A percentile compares a stretch with the other conserved stretches of the same genome.
Conservation (phyloP, 2,329 filamentous ascomycete genomes). For the Colletotrichum graminicola region DNA sequence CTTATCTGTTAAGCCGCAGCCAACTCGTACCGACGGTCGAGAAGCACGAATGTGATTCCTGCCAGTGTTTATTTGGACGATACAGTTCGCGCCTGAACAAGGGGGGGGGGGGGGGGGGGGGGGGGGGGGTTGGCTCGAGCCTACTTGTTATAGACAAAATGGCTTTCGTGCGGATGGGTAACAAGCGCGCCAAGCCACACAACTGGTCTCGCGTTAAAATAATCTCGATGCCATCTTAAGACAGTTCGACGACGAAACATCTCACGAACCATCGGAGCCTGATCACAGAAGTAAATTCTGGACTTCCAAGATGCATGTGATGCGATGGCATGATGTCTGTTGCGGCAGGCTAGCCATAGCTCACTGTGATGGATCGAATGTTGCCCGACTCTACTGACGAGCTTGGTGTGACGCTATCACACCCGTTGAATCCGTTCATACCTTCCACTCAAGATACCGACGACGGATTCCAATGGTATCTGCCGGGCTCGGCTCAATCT, state of each 20-base stretch:
- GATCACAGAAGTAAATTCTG: not conserved
- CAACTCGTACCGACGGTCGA: not conserved
- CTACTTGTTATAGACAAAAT: not conserved
- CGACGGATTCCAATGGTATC: no score
- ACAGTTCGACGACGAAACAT: not conserved
- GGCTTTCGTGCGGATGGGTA: not conserved
- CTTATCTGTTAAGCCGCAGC: not conserved
- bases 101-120: no score
- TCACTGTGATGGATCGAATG: not conserved
- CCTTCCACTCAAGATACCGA: not conserved
- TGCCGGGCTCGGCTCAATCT: not conserved
- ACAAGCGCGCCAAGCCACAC: not conserved
- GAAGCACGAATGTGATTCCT: not conserved
- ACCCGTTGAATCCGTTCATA: not conserved
- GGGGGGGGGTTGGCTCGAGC: not conserved
- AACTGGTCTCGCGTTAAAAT: not conserved
- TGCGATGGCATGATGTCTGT: not conserved
- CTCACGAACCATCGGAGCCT: not conserved
- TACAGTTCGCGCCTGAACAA: not conserved
- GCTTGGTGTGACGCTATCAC: rapidly evolving
- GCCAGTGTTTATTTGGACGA: not conserved
- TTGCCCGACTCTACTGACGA: not conserved
- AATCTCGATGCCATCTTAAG: not conserved
- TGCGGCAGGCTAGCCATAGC: not conserved
- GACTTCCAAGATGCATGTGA: not conserved